phyloP scores from a whole-genome alignment of 1,284 basidiomycete genomes.

The Anthracocystis panici-leucophaei region DNA sequence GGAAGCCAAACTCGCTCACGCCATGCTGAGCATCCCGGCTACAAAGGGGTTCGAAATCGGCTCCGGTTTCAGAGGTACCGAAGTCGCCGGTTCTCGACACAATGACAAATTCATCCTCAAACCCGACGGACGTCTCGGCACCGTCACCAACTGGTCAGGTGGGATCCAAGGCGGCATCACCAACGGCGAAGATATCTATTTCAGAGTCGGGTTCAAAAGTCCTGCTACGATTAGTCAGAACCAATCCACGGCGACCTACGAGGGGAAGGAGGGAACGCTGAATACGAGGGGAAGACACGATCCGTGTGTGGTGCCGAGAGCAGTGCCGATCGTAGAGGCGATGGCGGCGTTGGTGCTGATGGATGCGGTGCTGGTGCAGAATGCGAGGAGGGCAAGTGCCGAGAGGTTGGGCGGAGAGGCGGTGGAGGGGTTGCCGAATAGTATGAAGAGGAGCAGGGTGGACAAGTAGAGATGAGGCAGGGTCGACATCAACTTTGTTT shows the following conservation, averaged over 20 bases:
- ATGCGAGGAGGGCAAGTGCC: conserved; percentile 49
- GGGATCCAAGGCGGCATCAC: conserved; percentile 98
- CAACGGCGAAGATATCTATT: conserved; percentile 98
- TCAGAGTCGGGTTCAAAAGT: conserved; percentile 96
- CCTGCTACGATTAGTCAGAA: conserved; percentile 96
- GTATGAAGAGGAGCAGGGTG: conserved; percentile 26
- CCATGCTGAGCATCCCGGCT: conserved; percentile 98
- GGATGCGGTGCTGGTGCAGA: conserved; percentile 74
- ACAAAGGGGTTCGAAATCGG: conserved; percentile 99
- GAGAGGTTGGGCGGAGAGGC: conserved; percentile 34
- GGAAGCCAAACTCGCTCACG: conserved; percentile 94
- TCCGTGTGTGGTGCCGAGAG: conserved; percentile 94
- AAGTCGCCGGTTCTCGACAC: conserved; percentile 90
- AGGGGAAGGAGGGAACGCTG: conserved; percentile 86
- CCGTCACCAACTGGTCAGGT: conserved; percentile 93
- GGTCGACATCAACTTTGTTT: too few species aligned
- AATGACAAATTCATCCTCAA: conserved; percentile 88
- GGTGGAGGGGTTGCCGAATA: conserved; percentile 54
- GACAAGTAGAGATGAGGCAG: background rate
- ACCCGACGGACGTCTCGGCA: conserved; percentile 80
- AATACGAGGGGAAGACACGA: conserved; percentile 94
- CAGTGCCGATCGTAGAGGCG: conserved; percentile 97
- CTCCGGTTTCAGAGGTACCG: conserved; percentile 95
- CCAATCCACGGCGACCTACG: conserved; percentile 91
- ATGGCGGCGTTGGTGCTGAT: conserved; percentile 97